Percentiles rank a stretch among this genome's conserved stretches.
These are phyloP conservation scores for Pseudohalonectria lignicola DNA, from an alignment of 2,329 filamentous ascomycete genomes.

Conservation along the genomic window DNA sequence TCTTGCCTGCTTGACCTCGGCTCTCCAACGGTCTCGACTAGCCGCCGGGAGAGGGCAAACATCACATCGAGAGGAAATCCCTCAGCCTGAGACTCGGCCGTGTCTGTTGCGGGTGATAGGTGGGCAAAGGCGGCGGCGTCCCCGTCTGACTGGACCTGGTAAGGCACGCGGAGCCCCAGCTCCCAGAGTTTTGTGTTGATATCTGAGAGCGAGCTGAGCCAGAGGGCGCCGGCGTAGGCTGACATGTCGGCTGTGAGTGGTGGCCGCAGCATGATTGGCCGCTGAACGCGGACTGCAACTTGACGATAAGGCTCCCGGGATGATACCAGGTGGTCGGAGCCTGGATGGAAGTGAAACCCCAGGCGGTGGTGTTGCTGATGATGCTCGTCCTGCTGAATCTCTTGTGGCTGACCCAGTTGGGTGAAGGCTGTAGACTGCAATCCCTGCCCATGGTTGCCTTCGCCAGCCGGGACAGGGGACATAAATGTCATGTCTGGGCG, in stretches of 20 bases:
- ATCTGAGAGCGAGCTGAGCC: slow-evolving; percentile 21
- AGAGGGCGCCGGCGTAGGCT: slow-evolving; percentile 16
- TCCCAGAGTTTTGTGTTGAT: slow-evolving; percentile 25
- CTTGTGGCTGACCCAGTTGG: not conserved
- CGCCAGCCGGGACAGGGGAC: not conserved
- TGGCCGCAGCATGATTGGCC: slow-evolving; percentile 16
- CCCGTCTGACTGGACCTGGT: slow-evolving; percentile 11
- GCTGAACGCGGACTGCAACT: too few relatives aligned
- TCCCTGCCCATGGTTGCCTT: not conserved
- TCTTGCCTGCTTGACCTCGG: slow-evolving; percentile 4
- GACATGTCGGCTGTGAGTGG: slow-evolving; percentile 7
- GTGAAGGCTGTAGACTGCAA: not conserved
- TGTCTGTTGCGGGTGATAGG: too few relatives aligned
- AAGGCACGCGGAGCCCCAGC: slow-evolving; percentile 21
- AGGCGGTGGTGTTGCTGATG: not conserved
- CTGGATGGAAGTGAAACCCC: too few relatives aligned
- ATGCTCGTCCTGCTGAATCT: not conserved
- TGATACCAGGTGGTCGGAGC: too few relatives aligned
- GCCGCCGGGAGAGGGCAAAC: slow-evolving; percentile 25
- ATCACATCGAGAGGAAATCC: slow-evolving; percentile 28
- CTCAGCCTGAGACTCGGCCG: slow-evolving; percentile 12
- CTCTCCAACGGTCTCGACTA: slow-evolving; percentile 19
- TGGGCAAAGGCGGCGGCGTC: slow-evolving; percentile 7
- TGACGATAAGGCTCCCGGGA: too few relatives aligned
- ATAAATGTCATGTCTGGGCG: not conserved